phyloP scores from a whole-genome alignment of 768 basidiomycete species.

The Sarcodon aspratus region DNA sequence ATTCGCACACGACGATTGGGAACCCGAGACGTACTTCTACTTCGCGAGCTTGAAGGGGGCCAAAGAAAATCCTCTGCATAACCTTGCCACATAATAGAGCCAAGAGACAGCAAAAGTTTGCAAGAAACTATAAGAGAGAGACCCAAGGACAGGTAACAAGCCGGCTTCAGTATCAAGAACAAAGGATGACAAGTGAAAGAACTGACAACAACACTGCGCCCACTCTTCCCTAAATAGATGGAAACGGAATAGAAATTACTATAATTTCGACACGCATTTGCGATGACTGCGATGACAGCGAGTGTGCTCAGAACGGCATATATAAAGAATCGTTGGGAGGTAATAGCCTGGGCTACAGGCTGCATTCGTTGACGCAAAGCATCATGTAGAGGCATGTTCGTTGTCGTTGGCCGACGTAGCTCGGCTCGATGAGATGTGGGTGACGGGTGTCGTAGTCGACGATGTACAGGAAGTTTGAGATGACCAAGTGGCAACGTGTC shows the following conservation, averaged over 20 bases:
- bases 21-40: conserved; percentile 57
- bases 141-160: background rate
- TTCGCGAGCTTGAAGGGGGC: conserved; percentile 75
- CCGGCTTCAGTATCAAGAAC: too few species aligned
- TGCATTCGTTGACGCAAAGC: conserved; percentile 40
- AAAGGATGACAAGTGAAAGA: background rate
- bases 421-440: background rate
- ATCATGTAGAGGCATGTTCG: conserved; percentile 37
- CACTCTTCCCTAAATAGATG: conserved; percentile 88
- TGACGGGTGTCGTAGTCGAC: background rate
- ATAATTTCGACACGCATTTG: conserved; percentile 71
- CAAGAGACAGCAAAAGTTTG: conserved; percentile 79
- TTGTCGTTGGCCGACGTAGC: background rate
- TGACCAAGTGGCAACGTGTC: too few species aligned
- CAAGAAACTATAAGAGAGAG: conserved; percentile 51
- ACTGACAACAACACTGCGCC: conserved; percentile 81
- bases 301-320: conserved; percentile 60
- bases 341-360: conserved; percentile 36
- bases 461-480: background rate
- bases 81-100: conserved; percentile 67
- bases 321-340: conserved; percentile 52
- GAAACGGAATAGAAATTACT: conserved; percentile 92
- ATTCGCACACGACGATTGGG: background rate
- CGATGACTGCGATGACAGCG: conserved; percentile 62
- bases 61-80: conserved; percentile 86